Evolutionary conservation across 2,329 filamentous ascomycete genomes (phyloP).

Genomic region (Verticillium nonalfalfae): DNA sequence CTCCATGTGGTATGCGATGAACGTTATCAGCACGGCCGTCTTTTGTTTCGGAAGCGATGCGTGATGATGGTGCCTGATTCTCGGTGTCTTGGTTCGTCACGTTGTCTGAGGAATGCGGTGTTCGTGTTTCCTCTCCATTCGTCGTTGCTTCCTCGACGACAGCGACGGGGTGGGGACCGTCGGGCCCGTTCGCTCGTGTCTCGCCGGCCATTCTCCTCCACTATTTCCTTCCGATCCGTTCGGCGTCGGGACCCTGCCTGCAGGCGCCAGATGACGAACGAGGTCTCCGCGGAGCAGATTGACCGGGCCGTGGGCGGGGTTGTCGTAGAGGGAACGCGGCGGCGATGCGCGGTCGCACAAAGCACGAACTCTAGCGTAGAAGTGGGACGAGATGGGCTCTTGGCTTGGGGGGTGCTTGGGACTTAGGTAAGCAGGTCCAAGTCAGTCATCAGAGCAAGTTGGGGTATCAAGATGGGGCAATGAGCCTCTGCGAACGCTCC

Average conservation of each 20-base stretch:
- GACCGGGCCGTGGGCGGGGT: background rate
- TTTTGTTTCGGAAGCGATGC: background rate
- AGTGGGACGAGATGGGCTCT: background rate
- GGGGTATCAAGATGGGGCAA: background rate
- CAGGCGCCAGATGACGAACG: background rate
- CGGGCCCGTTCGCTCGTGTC: background rate
- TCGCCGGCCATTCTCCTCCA: background rate
- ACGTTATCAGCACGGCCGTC: background rate
- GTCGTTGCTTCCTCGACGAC: background rate
- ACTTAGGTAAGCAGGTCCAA: too few species aligned
- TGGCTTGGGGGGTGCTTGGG: background rate
- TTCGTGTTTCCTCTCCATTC: background rate
- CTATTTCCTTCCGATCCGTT: background rate
- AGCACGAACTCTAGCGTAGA: background rate
- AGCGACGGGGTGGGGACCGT: background rate
- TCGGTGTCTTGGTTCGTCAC: background rate
- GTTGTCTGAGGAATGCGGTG: background rate
- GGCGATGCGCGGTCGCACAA: background rate
- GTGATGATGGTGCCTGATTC: background rate
- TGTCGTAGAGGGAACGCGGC: background rate
- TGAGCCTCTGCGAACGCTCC: background rate
- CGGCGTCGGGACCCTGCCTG: background rate
- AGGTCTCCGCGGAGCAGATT: background rate
- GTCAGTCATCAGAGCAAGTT: too few species aligned
- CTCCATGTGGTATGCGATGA: background rate